Evolutionary conservation across 139 green algal species (phyloP), one percentile per base, ranked within the genome.

Genomic region (Desmodesmus armatus): DNA sequence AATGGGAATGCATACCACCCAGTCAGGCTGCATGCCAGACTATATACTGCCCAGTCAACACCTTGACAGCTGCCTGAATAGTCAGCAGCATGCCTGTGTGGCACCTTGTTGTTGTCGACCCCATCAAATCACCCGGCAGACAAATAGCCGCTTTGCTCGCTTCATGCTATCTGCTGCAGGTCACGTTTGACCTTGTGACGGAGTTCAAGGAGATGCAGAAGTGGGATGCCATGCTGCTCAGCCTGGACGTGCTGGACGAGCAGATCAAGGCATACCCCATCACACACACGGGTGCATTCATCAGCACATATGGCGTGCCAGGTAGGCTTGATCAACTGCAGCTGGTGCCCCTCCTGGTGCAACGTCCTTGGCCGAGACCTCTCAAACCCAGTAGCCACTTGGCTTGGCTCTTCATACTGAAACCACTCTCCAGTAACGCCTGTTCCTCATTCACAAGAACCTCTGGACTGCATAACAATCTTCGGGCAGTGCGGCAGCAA

Each of bases 121-220:
- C n/a, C n/a, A n/a, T n/a, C n/a, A n/a, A n/a, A n/a, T n/a, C n/a
- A n/a, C n/a, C n/a, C n/a, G n/a, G n/a, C 47, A 7, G 47, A 13
- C 13, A 7, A 55, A 55, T 13, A 7, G 9, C 47, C 13, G 47
- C 47, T 55, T 55, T 55, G 47, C 47, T 55, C 47, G 13, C 13
- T 55, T 13, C 47, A 55, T 55, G 47, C n/a, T n/a, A n/a, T 21
- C 65, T 72, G 33, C 13, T 23, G 21, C 73, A 80, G 73, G 73
- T 82, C 15, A 82, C 76, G 39, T 82, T 58, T 58, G 76, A 82
- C 27, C 76, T 82, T 17, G 76, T 82, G 55, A 72, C 76, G 17
- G 76, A 82, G 62, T 82, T 82, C 72, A 55, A 82, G n/a, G 55
- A 82, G 27, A 82, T 82, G 55, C 76, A 82, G 76, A 82, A 82